Base-by-base conservation (phyloP, 2,329 filamentous ascomycete genomes). In the Chalaropsis ovoidea region DNA sequence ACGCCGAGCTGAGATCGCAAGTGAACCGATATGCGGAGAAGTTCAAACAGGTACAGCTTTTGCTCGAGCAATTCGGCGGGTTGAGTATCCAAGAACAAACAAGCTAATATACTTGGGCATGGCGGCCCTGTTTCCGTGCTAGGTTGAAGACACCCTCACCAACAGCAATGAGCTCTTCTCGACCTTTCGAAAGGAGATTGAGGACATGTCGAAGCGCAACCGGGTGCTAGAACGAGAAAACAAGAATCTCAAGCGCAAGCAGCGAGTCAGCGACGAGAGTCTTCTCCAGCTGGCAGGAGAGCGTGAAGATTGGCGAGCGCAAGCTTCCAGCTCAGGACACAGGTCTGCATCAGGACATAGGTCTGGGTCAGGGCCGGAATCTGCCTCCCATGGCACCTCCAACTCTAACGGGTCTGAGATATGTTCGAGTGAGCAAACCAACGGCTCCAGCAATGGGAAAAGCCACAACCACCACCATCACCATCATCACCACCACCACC, bases 191-290 rank as follows among this genome's bases (percentile, higher is more conserved):
- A 96, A 96, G 78, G 94, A 97, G 77, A 97, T 97, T 92, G 94
- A 97, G 77, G 94, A 97, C 73, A 97, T 97, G 92, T 96, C 92
- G 0, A 96, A 96, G 79, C 97, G 97, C 79, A 96, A 93, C 5
- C 96, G 96, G 76, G 87, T 91, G 31, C 80, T 99, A 64, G 94
- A 99, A 75, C 96, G 96, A 77, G 94, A 99, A 73, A 97, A 99
- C 72, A 87, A 94, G 71, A 87, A 84, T 19, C 82, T 96, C 63
- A 95, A 90, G 70, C 85, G 93, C 65, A 96, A 96, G 76, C 93
- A 96, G 75, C 92, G 96, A 71, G 86, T 90, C 61, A 95, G 92
- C 31, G 94, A 94, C 72, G 87, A 89, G 70, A 97, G 96, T 75
- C 96, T 99, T 73, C 84, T 96, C 67, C 89, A 94, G 73, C 96